Evolutionary conservation across 2,329 filamentous ascomycete species (phyloP), one percentile per base, ranked within the genome.

Genomic region (Clonostachys solani): DNA sequence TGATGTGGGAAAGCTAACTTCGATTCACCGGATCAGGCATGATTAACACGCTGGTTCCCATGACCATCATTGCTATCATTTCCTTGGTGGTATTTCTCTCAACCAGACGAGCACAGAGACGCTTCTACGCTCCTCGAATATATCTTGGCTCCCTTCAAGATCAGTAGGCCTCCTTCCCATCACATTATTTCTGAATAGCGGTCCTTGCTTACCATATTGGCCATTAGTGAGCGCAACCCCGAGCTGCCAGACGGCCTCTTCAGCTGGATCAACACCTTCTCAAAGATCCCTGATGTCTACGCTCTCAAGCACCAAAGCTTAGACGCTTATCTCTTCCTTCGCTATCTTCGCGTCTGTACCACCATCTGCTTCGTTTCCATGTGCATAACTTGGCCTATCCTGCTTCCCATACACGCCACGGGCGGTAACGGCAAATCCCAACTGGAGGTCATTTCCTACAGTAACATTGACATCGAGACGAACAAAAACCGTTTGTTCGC

Each of bases 251-350:
- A 61, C n/a, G 80, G 81, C 42, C 64, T 78, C 46, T 73, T 84
- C 59, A 73, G 76, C 55, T 88, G 84, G 84, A 66, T 87, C 51
- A 65, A 64, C 35, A 70, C 77, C 10, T 83, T 87, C 64, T 80
- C 78, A 67, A 78, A 77, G 55, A 66, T 82, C 42, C 73, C 77
- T 5, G 91, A 96, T 64, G 84, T 83, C 50, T 94, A 89, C 57
- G 78, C 91, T 33, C 78, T 96, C 38, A 86, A 91, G 55, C 89
- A 95, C 65, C 87, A 91, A 63, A 91, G 89, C 3, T 78, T 97
- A 52, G 92, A 97, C 63, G 84, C 87, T 23, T 97, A 91, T 62
- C 80, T 96, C 33, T 89, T 95, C 60, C 78, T 96, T 40, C 88
- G 92, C 38, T 95, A 91, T 61, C 73, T 96, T 49, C 87, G 89